Evolutionary conservation across 2,329 filamentous ascomycete genomes (phyloP).

Genomic region (Fusarium tuaranense): DNA sequence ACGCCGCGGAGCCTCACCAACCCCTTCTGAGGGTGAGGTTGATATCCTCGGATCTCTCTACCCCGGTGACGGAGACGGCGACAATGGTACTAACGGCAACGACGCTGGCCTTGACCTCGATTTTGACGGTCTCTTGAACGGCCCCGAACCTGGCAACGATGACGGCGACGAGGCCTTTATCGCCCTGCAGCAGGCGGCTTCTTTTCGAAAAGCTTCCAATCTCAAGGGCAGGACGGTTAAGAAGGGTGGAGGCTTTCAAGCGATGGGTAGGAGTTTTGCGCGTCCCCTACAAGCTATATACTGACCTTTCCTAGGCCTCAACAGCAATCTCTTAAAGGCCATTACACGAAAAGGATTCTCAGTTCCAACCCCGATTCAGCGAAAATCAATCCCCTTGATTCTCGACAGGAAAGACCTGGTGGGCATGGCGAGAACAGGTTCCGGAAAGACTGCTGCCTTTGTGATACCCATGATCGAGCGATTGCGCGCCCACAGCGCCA

Average conservation of each 20-base stretch:
- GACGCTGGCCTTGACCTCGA: slow-evolving; percentile 63
- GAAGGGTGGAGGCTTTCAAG: slow-evolving; percentile 96
- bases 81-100: slow-evolving; percentile 50
- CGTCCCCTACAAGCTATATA: neutral
- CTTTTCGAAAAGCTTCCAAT: slow-evolving; percentile 86
- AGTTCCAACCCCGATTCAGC: slow-evolving; percentile 96
- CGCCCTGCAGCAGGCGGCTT: slow-evolving; percentile 85
- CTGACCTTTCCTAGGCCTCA: slow-evolving; percentile 69
- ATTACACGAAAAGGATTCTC: slow-evolving; percentile 95
- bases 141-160: slow-evolving; percentile 56
- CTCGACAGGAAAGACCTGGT: slow-evolving; percentile 95
- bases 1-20: slow-evolving; percentile 80
- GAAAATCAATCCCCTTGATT: slow-evolving; percentile 94
- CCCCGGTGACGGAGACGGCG: slow-evolving; percentile 67
- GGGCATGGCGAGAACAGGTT: slow-evolving; percentile 98
- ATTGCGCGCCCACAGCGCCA: slow-evolving; percentile 86
- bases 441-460: slow-evolving; percentile 97
- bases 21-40: slow-evolving; percentile 88
- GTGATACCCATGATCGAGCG: slow-evolving; percentile 98
- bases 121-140: slow-evolving; percentile 71
- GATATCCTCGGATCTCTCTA: slow-evolving; percentile 88
- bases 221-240: slow-evolving; percentile 88
- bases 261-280: slow-evolving; percentile 74
- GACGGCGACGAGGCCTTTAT: slow-evolving; percentile 91
- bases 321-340: slow-evolving; percentile 85